phyloP scores from a whole-genome alignment of 768 basidiomycete genomes.

The Tulasnella sp. region DNA sequence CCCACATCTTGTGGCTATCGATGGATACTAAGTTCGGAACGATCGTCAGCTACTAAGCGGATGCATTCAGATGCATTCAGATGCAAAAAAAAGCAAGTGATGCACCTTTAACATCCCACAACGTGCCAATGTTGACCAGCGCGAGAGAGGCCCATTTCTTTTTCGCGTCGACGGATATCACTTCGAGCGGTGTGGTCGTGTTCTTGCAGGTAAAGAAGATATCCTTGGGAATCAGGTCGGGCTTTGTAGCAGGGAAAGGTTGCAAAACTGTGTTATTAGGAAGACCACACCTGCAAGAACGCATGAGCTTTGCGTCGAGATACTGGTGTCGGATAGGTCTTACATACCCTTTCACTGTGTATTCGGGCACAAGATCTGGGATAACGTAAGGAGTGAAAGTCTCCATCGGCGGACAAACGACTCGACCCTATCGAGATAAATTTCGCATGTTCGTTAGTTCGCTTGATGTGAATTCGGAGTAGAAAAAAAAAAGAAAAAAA shows the following conservation, averaged over 20 bases:
- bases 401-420: slow-evolving; percentile 6
- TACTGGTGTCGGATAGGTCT: neutral
- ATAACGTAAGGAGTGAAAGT: slow-evolving; percentile 14
- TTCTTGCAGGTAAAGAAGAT: slow-evolving; percentile 21
- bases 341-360: slow-evolving; percentile 18
- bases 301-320: neutral
- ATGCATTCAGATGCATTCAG: neutral
- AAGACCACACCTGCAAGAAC: neutral
- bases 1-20: slow-evolving; percentile 13
- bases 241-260: neutral
- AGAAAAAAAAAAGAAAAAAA: too few species aligned
- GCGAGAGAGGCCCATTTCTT: slow-evolving; percentile 18
- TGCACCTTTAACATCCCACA: slow-evolving; percentile 16
- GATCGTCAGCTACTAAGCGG: neutral
- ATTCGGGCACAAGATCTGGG: neutral
- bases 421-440: neutral
- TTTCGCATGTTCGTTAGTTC: neutral
- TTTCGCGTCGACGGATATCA: slow-evolving; percentile 1
- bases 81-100: too few species aligned
- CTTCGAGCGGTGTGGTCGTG: slow-evolving; percentile 11
- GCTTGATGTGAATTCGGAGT: neutral
- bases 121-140: slow-evolving; percentile 2
- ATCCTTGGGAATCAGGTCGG: neutral
- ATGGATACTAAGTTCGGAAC: neutral
- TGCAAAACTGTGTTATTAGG: slow-evolving; percentile 1